Base-by-base conservation (phyloP, 768 basidiomycete species). In the Strobilomyces dryophilus region DNA sequence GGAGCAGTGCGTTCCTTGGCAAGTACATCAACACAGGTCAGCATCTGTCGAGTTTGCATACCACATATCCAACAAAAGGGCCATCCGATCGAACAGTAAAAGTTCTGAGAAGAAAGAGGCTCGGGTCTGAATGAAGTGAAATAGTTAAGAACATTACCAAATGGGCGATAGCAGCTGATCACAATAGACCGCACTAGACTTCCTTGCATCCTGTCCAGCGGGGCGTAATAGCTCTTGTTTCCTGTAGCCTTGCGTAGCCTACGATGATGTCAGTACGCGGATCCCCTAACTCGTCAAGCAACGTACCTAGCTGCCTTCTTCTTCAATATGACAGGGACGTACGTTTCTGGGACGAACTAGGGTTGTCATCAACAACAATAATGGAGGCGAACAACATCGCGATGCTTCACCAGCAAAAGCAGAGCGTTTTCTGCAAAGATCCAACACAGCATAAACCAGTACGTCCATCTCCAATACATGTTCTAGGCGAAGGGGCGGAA, bases 401-500 rank as follows among this genome's bases (percentile, higher is more conserved):
- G 11, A 12, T 21, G 11, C 67, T 77, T 58, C 57, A 85, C 84
- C 40, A 79, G 21, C 44, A 82, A 61, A 8, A 92, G 68, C 0
- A 79, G 71, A 8, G 78, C 45, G 9, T 76, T 66, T 64, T 89
- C 76, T 3, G 69, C 69, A 45, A 79, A 81, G 1, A 79, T 74
- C 92, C 90, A 93, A 20, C 87, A 87, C 2, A 84, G 55, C 52
- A 85, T 65, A 15, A 87, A 69, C 51, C 83, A 81, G 69, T 84
- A 93, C 0, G 88, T 89, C 90, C 89, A 92, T 54, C 86, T 70
- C 87, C 87, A 88, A 43, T 76, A 60, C 1, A 76, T 55, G 58
- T 84, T 72, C 79, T 87, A 45, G 39, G 41, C 1, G 34, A 2
- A 32, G 24, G 1, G 11, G n/a, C 18, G 39, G 27, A 15, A 47